Evolutionary conservation across 208 protist genomes (phyloP).

Genomic region (Histomonas meleagridis): DNA sequence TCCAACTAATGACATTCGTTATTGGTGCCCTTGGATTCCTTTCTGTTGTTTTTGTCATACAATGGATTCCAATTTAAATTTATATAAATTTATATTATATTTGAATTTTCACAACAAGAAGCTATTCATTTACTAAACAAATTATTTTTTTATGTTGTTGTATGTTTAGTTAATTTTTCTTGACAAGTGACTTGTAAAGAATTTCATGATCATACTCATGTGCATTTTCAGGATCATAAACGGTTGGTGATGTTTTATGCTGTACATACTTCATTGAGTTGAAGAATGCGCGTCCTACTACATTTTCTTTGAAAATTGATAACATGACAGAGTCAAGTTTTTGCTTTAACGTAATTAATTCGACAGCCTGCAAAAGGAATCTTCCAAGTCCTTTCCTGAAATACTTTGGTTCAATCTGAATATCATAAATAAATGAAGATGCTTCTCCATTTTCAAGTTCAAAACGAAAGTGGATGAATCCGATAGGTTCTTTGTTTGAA

Average conservation of each 20-base stretch:
- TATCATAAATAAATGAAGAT: not conserved
- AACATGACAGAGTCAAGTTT: not conserved
- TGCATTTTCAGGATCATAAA: not conserved
- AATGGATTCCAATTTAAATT: conserved; percentile 8
- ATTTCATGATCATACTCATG: not conserved
- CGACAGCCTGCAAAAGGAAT: not conserved
- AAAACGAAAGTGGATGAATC: not conserved
- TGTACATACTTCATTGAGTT: not conserved
- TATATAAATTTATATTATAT: not conserved
- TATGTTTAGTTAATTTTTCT: not conserved
- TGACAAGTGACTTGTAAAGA: not conserved
- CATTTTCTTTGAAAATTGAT: not conserved
- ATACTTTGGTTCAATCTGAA: not conserved
- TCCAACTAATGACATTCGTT: not conserved
- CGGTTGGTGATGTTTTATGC: not conserved
- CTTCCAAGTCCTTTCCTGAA: not conserved
- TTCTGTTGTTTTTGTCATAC: not conserved
- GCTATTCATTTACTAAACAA: too few relatives aligned
- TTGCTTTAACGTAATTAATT: not conserved
- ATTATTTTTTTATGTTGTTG: too few relatives aligned
- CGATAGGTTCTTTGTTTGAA: not conserved
- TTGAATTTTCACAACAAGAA: not conserved
- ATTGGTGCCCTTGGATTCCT: not conserved
- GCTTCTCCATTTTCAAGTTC: not conserved
- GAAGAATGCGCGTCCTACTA: not conserved